Conservation (phyloP, 2,329 filamentous ascomycete genomes). For the Tolypocladium tropicale region DNA sequence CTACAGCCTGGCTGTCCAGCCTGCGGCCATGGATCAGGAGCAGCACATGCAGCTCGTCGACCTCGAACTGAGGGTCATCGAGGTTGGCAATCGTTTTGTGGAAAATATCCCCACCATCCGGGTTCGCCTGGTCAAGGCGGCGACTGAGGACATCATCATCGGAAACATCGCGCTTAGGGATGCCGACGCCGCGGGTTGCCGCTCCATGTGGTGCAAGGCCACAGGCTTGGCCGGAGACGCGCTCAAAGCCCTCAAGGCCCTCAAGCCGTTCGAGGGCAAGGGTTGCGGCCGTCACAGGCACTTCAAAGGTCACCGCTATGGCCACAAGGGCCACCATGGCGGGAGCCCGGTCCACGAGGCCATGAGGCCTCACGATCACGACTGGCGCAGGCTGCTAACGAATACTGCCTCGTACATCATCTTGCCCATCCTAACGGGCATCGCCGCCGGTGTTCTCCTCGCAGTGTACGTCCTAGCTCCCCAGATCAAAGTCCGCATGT, state of each 20-base stretch:
- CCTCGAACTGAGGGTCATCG: slow-evolving; percentile 48
- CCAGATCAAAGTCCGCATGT: neutral
- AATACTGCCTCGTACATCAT: slow-evolving; percentile 53
- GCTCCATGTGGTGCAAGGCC: slow-evolving; percentile 41
- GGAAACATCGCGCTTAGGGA: slow-evolving; percentile 31
- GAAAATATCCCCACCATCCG: slow-evolving; percentile 44
- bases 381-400: slow-evolving; percentile 38
- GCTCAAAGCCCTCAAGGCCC: slow-evolving; percentile 14
- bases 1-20: slow-evolving; percentile 34
- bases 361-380: slow-evolving; percentile 7
- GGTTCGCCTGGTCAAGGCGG: slow-evolving; percentile 51
- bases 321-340: slow-evolving; percentile 6
- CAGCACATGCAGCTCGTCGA: slow-evolving; percentile 41
- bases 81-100: slow-evolving; percentile 47
- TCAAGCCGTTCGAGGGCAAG: slow-evolving; percentile 13
- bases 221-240: slow-evolving; percentile 22
- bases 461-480: slow-evolving; percentile 41
- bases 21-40: slow-evolving; percentile 36
- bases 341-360: slow-evolving; percentile 12
- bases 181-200: slow-evolving; percentile 20
- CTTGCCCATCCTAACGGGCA: slow-evolving; percentile 57
- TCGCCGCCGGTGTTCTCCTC: slow-evolving; percentile 56
- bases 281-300: slow-evolving; percentile 13
- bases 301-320: neutral
- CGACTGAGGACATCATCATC: slow-evolving; percentile 44